Base-by-base conservation (phyloP, 2,329 filamentous ascomycete genomes). In the Stagonosporopsis cucurbitacearum region DNA sequence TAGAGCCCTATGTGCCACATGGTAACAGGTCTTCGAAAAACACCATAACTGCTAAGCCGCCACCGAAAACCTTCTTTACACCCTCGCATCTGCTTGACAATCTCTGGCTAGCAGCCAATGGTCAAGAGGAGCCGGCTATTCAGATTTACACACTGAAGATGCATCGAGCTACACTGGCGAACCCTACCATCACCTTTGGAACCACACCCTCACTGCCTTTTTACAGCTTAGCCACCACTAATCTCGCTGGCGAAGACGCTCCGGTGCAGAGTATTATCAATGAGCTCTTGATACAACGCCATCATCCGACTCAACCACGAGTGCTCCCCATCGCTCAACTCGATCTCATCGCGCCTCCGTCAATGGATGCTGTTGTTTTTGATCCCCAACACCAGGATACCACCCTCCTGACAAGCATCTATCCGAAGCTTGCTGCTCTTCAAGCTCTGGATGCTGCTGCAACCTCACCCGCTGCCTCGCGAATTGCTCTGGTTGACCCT, bases 101-200 rank as follows among this genome's bases (percentile, higher is more conserved):
- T 46, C 80, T 89, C 8, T 91, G 88, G 88, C 85, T 88, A 64
- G 86, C 86, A 0, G 80, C 85, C 57, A 90, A 90, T 68, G 88
- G 88, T 12, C 90, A 84, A 66, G 87, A 87, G 2, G 65, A 70
- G 9, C 71, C 71, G 9, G 61, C 66, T 12, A 65, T 74, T 19
- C 71, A 75, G 46, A 68, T 74, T 11, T 78, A 75, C 49, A 75
- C 73, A 12, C 63, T 78, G 17, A 67, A 70, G 45, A 76, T 78
- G 74, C 74, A 77, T 57, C 67, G 74, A 23, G 82, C 86, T 0
- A 71, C 79, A 1, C 80, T 66, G 25, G 68, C 69, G 12, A 74
- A 74, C 33, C 69, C 69, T 17, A 72, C 70, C 1, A 83, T 87
- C 4, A 88, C 87, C 0, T 80, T 89, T 17, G 89, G 90, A 63